A percentile compares a stretch with the other conserved stretches of the same genome.
Conservation (phyloP, 805 yeast genomes). For the Zygoascus bituminiphila region DNA sequence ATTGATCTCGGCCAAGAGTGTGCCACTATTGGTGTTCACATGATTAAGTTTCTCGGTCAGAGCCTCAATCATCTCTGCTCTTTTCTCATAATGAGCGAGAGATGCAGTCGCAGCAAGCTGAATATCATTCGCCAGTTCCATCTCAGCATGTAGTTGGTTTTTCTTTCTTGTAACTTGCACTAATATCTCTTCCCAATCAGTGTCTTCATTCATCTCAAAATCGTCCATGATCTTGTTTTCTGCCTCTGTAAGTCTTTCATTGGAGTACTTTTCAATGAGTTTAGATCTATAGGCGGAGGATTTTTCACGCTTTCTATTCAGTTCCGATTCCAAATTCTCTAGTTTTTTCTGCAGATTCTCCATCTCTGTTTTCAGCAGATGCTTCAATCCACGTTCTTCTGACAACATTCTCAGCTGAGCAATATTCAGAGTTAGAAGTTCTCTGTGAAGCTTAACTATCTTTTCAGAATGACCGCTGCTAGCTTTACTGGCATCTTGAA, state of each 20-base stretch:
- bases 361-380: conserved; percentile 8
- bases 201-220: neutral
- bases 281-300: neutral
- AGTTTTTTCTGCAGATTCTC: conserved; percentile 11
- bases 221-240: neutral
- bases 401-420: neutral
- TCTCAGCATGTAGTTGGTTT: neutral
- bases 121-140: neutral
- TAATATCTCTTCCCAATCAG: neutral
- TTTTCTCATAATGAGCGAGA: conserved; percentile 34
- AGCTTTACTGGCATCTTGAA: neutral
- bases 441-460: neutral
- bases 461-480: neutral
- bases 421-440: neutral
- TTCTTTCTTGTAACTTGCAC: neutral
- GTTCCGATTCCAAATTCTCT: conserved; percentile 5
- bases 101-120: conserved; percentile 3
- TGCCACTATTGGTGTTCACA: conserved; percentile 13
- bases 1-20: conserved; percentile 32
- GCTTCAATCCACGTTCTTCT: neutral
- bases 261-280: neutral
- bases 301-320: neutral
- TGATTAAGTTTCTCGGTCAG: conserved; percentile 20
- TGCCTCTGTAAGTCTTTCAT: neutral
- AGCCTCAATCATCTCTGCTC: conserved; percentile 33